Evolutionary conservation across 148 eudicot genomes (phyloP).

Genomic region (Camellia sinensis): DNA sequence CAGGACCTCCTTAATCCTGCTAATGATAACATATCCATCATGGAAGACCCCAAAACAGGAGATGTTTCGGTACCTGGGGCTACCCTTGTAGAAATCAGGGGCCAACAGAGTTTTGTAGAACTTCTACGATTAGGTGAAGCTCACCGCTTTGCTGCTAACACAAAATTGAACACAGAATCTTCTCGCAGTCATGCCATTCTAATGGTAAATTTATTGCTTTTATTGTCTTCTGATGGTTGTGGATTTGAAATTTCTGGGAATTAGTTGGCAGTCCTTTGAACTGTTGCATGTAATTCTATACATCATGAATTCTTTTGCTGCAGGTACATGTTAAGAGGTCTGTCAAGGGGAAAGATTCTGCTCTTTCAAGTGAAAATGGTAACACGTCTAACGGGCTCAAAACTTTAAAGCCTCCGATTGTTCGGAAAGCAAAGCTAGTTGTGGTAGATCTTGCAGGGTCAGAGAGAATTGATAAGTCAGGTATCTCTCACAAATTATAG

Average conservation of each 20-base stretch:
- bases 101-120: conserved; percentile 71
- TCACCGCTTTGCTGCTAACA: conserved; percentile 92
- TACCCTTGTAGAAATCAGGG: conserved; percentile 61
- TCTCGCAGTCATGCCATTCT: conserved; percentile 93
- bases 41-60: conserved; percentile 84
- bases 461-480: conserved; percentile 88
- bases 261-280: not conserved
- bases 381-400: conserved; percentile 39
- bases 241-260: conserved; percentile 11
- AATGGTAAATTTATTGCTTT: conserved; percentile 48
- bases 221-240: conserved; percentile 7
- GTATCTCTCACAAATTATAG: conserved; percentile 28
- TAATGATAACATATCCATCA: conserved; percentile 74
- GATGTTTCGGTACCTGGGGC: conserved; percentile 89
- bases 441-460: conserved; percentile 96
- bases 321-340: conserved; percentile 75
- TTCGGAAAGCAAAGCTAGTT: conserved; percentile 78
- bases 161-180: conserved; percentile 90
- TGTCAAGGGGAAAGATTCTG: conserved; percentile 52
- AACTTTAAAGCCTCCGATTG: conserved; percentile 55
- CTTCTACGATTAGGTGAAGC: conserved; percentile 79
- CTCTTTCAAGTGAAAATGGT: conserved; percentile 52
- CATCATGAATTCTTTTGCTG: conserved; percentile 14
- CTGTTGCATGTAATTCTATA: conserved; percentile 7
- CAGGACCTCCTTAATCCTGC: conserved; percentile 86